A percentile compares a stretch with the other conserved stretches of the same genome.
These are phyloP conservation scores for Sporothrix protearum DNA, from an alignment of 2,329 filamentous ascomycete genomes.

Conservation along the genomic window DNA sequence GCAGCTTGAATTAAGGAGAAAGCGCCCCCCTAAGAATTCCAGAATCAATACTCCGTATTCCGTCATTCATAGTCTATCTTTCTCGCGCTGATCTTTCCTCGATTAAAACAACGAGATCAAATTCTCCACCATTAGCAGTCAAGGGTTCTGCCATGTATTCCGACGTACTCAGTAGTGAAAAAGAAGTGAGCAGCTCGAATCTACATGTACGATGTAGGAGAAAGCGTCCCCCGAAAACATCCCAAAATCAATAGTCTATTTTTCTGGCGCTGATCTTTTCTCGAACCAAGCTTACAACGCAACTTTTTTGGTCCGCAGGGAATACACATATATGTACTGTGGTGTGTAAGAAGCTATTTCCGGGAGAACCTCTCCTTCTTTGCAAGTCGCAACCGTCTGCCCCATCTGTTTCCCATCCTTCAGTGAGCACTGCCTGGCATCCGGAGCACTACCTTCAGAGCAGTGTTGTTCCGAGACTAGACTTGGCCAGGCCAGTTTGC, in stretches of 20 bases:
- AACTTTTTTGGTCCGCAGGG: too few relatives aligned
- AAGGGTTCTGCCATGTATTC: too few relatives aligned
- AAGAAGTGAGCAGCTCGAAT: too few relatives aligned
- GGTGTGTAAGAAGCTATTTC: neutral
- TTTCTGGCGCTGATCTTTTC: neutral
- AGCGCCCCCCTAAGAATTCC: neutral
- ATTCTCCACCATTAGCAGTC: too few relatives aligned
- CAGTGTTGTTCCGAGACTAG: neutral
- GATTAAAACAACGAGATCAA: too few relatives aligned
- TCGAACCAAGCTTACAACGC: neutral
- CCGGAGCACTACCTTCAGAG: neutral
- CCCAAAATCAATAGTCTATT: neutral
- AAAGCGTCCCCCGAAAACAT: too few relatives aligned
- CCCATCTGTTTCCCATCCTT: neutral
- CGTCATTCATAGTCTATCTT: neutral
- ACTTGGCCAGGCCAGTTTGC: neutral
- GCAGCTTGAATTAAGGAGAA: neutral
- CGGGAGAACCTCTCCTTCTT: neutral
- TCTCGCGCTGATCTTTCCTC: neutral
- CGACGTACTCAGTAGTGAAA: too few relatives aligned
- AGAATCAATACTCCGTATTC: too few relatives aligned
- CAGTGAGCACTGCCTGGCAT: neutral
- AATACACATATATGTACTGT: neutral
- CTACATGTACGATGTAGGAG: too few relatives aligned
- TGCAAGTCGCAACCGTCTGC: neutral